Evolutionary conservation across 441 rosid species (phyloP).

Genomic region (Arabidopsis hybrid): DNA sequence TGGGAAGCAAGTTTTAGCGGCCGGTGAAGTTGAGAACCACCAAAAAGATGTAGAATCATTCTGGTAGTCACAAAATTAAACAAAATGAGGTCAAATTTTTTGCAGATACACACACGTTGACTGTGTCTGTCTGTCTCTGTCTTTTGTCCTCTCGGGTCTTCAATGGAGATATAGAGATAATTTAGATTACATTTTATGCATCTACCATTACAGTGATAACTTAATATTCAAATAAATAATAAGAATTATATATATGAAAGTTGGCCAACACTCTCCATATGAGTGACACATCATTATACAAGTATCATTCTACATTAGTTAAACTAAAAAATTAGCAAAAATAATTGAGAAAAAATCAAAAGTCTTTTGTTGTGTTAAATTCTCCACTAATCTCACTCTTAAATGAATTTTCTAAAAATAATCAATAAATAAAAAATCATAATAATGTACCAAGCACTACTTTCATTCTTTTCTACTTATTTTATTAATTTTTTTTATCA

Average conservation of each 20-base stretch:
- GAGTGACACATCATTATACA: too few relatives aligned
- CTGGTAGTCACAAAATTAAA: conserved; percentile 60
- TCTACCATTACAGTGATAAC: not conserved
- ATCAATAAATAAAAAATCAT: not conserved
- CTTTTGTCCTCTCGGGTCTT: conserved; percentile 22
- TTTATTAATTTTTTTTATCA: too few relatives aligned
- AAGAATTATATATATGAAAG: too few relatives aligned
- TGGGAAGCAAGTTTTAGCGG: conserved; percentile 48
- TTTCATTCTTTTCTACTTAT: too few relatives aligned
- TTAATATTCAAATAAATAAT: not conserved
- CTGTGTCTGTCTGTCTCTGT: conserved; percentile 25
- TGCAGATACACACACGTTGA: conserved; percentile 34
- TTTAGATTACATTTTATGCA: not conserved
- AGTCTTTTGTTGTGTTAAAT: too few relatives aligned
- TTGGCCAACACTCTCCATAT: too few relatives aligned
- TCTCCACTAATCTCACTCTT: too few relatives aligned
- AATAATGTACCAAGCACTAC: not conserved
- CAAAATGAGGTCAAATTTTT: conserved; percentile 32
- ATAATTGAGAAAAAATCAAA: too few relatives aligned
- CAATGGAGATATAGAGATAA: conserved; percentile 4
- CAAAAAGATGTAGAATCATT: conserved; percentile 74
- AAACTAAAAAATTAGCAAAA: too few relatives aligned
- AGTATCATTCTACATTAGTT: too few relatives aligned
- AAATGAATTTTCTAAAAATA: too few relatives aligned
- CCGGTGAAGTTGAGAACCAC: conserved; percentile 43